Percentiles rank a stretch among this genome's conserved stretches.
Conservation (phyloP, 257 asterid genomes). For the Gentiana dahurica region DNA sequence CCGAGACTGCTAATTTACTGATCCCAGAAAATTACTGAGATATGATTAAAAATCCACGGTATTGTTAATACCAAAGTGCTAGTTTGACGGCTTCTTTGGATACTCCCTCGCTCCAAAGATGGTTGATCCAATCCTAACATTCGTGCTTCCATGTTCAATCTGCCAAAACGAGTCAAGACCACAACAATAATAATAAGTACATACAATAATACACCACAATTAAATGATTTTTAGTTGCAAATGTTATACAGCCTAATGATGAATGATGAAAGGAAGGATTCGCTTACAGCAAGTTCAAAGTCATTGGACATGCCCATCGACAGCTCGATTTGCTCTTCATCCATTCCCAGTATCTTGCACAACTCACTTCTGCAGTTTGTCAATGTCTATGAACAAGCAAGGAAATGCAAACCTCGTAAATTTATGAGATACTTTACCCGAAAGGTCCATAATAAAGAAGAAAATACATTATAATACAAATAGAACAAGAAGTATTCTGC, state of each 20-base stretch:
- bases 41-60: too few relatives aligned
- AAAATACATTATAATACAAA: not conserved
- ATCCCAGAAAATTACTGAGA: too few relatives aligned
- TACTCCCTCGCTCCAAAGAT: slow-evolving; percentile 94
- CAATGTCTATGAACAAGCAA: slow-evolving; percentile 47
- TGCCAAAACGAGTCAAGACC: slow-evolving; percentile 22
- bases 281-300: slow-evolving; percentile 88
- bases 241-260: not conserved
- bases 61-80: not conserved
- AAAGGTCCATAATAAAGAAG: not conserved
- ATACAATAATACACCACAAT: too few relatives aligned
- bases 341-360: slow-evolving; percentile 61
- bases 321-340: slow-evolving; percentile 68
- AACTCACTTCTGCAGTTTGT: slow-evolving; percentile 71
- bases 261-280: not conserved
- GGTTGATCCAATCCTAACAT: slow-evolving; percentile 93
- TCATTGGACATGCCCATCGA: slow-evolving; percentile 99
- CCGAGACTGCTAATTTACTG: too few relatives aligned
- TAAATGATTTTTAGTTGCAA: not conserved
- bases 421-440: not conserved
- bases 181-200: not conserved
- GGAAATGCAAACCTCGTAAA: slow-evolving; percentile 10
- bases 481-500: slow-evolving; percentile 3
- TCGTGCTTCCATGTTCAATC: slow-evolving; percentile 96
- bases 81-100: slow-evolving; percentile 34